Base-by-base conservation (phyloP, 2,329 filamentous ascomycete species). In the Pestalotiopsis sp. region DNA sequence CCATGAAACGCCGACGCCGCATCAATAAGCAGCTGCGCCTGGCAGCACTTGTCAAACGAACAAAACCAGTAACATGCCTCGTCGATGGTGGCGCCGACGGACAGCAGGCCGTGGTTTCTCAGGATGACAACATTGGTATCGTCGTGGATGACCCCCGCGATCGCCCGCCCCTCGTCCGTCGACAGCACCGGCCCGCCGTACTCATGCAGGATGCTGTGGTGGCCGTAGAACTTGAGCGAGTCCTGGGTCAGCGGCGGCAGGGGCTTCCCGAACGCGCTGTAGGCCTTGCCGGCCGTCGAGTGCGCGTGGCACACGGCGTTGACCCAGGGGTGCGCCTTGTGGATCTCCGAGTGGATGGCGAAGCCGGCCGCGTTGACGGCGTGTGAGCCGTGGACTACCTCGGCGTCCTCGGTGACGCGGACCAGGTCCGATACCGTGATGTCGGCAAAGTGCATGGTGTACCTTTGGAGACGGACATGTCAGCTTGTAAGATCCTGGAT, bases 371-470 rank as follows among this genome's bases (percentile, higher is more conserved):
- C 84, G 72, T 91, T 91, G n/a, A 88, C 86, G 2, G 77, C 80
- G 64, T 79, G 83, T 71, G 90, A 90, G 1, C 89, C 89, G 12
- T 87, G 88, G 2, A 91, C 83, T 1, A 88, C 84, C 7, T 86
- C 84, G 3, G 89, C 90, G 2, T 85, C 78, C 66, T 89, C 83
- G 73, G 91, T 85, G 17, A 91, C 82, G 14, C 89, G 82, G 27
- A 91, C 85, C 85, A 92, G 87, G 72, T 91, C 89, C 1, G 81
- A 83, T 2, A 88, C 87, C 72, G 86, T 89, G 61, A 91, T 82
- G 73, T 89, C 78, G 5, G 84, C 89, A 71, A 91, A 92, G 75
- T 91, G 89, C 56, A 82, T 82, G 3, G 86, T 88, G 1, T 91
- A 81, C 6, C 45, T 52, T n/a, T n/a, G n/a, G 31, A 52, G 9